Base-by-base conservation (phyloP, 768 basidiomycete species). In the Agrocybe pediades region DNA sequence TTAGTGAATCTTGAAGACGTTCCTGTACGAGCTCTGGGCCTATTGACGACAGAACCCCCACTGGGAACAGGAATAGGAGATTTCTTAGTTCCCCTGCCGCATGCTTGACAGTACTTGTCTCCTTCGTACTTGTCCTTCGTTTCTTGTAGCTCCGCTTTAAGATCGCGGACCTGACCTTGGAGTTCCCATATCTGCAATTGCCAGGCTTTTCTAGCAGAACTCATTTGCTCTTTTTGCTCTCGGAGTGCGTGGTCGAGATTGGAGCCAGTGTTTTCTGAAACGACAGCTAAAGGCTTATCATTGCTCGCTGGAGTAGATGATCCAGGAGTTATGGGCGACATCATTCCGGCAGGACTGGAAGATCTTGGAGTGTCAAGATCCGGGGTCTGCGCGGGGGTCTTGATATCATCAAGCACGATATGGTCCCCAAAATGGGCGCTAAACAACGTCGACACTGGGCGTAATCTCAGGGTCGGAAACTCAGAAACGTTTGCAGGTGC, bases 361-460 rank as follows among this genome's bases (percentile, higher is more conserved):
- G 62, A 58, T 44, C 79, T 82, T 9, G 82, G 79, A 1, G 83
- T 82, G 51, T 77, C 77, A 1, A 70, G 61, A 48, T 82, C 83
- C 1, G 66, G 46, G 9, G 65, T 52, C 13, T 61, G 56, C n/a
- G 55, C 60, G 48, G 48, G 58, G 21, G 55, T 46, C 26, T 74
- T 69, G 9, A 70, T 64, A 29, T 70, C 71, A 19, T 62, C 54
- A 42, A 60, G 50, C 6, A 77, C 68, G 27, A 82, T 69, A 45
- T 79, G 75, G 25, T 79, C 77, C 8, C 78, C 74, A 61, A 92
- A 88, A 23, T 88, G 83, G 9, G 82, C 72, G 62, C 87, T 87
- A 67, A 93, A 93, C 40, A 86, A 73, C 1, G 85, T 83, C 19
- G 91, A 92, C 16, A 92, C 75, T 2, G 90, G 90, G 15, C 91